Evolutionary conservation across 2,329 filamentous ascomycete genomes (phyloP), one percentile per base, ranked within the genome.

Genomic region (Trichoderma sp.): DNA sequence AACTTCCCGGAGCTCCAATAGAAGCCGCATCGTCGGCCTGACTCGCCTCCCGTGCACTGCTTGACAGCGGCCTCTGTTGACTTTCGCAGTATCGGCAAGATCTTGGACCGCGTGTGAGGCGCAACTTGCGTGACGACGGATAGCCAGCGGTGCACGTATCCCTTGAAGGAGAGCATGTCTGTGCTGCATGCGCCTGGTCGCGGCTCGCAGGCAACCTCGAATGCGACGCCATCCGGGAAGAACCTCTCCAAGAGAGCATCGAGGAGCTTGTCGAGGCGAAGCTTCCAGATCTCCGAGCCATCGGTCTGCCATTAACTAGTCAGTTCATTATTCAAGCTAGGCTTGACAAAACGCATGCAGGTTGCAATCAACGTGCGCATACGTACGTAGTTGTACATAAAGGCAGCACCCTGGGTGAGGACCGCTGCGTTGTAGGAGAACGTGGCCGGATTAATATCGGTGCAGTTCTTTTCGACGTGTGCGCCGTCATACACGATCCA

Each of bases 111-210:
- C 0, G 84, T 87, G 52, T 81, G 82, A 0, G 90, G 89, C 0
- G 86, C 88, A n/a, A 91, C 64, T 69, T 88, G 81, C 2, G 85
- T 83, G 1, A 84, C 81, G 24, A 83, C 80, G 4, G 85, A 81
- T 69, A 92, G 79, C 86, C 88, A 90, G 47, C 87, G 83, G 69
- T 87, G 82, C 19, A 91, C 79, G 65, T 88, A 88, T 45, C 88
- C 89, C 76, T 91, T 91, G 83, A 90, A 93, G 1, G 86, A 85
- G 66, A 85, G 76, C 81, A 92, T 90, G 71, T 94, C 91, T 55
- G 84, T 81, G 65, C 88, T 88, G 79, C 91, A 94, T 21, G 78
- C 82, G 24, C 72, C 77, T 3, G 81, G 77, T 30, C 74, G 70
- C 41, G 72, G 71, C 69, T 92, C 90, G 77, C 91, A 94, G 14